Conservation (phyloP, 441 rosid species). For the Biscutella laevigata region DNA sequence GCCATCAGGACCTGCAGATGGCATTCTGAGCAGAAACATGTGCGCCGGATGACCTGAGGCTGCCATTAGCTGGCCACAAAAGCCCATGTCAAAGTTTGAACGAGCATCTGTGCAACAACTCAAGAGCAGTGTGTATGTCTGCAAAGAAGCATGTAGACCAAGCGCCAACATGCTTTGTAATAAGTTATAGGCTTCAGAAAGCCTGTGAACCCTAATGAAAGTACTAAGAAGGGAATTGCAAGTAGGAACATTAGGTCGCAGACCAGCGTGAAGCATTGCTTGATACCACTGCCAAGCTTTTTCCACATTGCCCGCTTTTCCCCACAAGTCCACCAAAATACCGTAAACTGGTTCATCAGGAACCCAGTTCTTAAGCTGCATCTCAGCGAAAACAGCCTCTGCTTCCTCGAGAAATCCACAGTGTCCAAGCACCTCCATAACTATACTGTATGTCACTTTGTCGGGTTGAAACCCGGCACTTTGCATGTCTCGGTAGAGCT, state of each 20-base stretch:
- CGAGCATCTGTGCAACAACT: slow-evolving; percentile 82
- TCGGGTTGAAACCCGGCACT: slow-evolving; percentile 75
- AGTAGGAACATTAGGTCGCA: slow-evolving; percentile 86
- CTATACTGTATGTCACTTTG: slow-evolving; percentile 85
- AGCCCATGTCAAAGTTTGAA: slow-evolving; percentile 57
- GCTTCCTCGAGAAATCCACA: slow-evolving; percentile 86
- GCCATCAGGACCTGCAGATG: slow-evolving; percentile 83
- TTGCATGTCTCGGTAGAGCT: slow-evolving; percentile 77
- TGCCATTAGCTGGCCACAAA: slow-evolving; percentile 71
- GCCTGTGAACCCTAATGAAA: slow-evolving; percentile 58
- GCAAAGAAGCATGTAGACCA: slow-evolving; percentile 65
- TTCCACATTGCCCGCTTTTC: slow-evolving; percentile 72
- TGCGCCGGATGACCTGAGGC: slow-evolving; percentile 84
- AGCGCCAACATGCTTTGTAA: slow-evolving; percentile 59
- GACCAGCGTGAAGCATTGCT: slow-evolving; percentile 66
- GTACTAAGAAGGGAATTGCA: slow-evolving; percentile 89
- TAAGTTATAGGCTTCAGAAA: slow-evolving; percentile 65
- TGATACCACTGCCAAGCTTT: slow-evolving; percentile 92
- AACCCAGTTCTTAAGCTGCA: slow-evolving; percentile 73
- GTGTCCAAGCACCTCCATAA: slow-evolving; percentile 95
- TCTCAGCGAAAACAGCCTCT: slow-evolving; percentile 68
- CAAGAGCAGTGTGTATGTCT: slow-evolving; percentile 78
- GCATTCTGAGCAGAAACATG: slow-evolving; percentile 61
- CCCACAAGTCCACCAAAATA: slow-evolving; percentile 86
- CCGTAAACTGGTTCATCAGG: slow-evolving; percentile 95